phyloP scores from a whole-genome alignment of 371 early-diverging fungal genomes.

The Basidiobolus heterosporus region DNA sequence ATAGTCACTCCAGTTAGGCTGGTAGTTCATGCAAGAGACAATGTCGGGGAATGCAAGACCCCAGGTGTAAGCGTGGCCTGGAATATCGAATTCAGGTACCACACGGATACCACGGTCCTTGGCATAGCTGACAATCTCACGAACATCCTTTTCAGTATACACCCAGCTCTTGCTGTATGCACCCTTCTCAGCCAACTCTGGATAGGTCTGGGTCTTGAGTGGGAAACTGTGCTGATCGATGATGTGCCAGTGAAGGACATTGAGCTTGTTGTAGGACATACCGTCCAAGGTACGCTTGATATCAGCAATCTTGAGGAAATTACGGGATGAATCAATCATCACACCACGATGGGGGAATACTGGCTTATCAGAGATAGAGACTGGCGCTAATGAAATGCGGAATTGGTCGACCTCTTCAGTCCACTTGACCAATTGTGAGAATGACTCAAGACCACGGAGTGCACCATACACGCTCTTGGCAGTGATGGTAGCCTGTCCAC shows the following conservation, averaged over 20 bases:
- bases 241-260: constrained; percentile 74
- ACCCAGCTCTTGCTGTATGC: not conserved
- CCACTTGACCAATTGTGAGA: constrained; percentile 39
- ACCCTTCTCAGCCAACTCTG: constrained; percentile 24
- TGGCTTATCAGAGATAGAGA: constrained; percentile 50
- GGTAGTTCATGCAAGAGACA: constrained; percentile 25
- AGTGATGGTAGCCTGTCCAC: constrained; percentile 9
- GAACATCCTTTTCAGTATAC: constrained; percentile 27
- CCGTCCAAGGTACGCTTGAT: constrained; percentile 44
- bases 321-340: constrained; percentile 56
- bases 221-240: constrained; percentile 67
- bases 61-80: constrained; percentile 31
- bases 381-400: constrained; percentile 32
- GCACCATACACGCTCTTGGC: constrained; percentile 58
- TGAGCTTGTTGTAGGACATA: constrained; percentile 59
- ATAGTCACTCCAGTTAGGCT: constrained; percentile 27
- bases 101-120: constrained; percentile 52
- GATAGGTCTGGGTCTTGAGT: constrained; percentile 29
- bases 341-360: constrained; percentile 55
- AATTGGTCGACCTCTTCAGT: constrained; percentile 7
- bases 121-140: constrained; percentile 37
- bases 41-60: constrained; percentile 24
- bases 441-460: constrained; percentile 55
- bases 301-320: constrained; percentile 44
- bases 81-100: constrained; percentile 62